These are phyloP conservation scores for Suhomyces tanzawaensis DNA, from an alignment of 805 yeast genomes.

Conservation along the genomic window DNA sequence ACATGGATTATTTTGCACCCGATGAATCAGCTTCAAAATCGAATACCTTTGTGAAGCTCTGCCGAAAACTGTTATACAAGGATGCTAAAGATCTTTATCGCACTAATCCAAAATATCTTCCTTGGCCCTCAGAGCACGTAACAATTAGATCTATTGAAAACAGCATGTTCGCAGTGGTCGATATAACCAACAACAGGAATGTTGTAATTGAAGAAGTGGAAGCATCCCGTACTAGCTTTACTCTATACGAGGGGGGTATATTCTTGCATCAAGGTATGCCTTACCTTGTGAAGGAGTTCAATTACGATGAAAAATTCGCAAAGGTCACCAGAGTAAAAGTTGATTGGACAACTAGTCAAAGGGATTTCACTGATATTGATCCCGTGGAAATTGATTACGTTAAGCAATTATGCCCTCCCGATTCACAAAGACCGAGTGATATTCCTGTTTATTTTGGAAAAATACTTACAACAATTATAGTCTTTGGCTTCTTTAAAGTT, in stretches of 20 bases:
- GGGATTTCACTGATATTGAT: conserved; percentile 93
- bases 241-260: conserved; percentile 88
- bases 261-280: conserved; percentile 93
- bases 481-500: conserved; percentile 90
- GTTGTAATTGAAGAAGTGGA: conserved; percentile 86
- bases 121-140: conserved; percentile 78
- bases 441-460: conserved; percentile 75
- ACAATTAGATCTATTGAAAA: conserved; percentile 83
- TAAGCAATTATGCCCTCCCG: conserved; percentile 49
- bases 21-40: conserved; percentile 15
- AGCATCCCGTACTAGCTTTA: conserved; percentile 83
- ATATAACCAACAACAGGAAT: conserved; percentile 74
- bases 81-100: conserved; percentile 31
- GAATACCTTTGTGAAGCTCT: conserved; percentile 27
- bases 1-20: conserved; percentile 55
- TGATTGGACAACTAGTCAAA: conserved; percentile 88
- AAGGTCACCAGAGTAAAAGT: conserved; percentile 86
- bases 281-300: conserved; percentile 80
- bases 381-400: conserved; percentile 70
- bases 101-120: conserved; percentile 52
- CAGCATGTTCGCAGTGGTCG: conserved; percentile 83
- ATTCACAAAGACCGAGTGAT: conserved; percentile 27
- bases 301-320: conserved; percentile 75
- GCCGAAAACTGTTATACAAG: conserved; percentile 35
- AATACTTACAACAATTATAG: conserved; percentile 68